A percentile compares a stretch with the other conserved stretches of the same genome.
Conservation (phyloP, 768 basidiomycete genomes). For the Lentinula detonsa region DNA sequence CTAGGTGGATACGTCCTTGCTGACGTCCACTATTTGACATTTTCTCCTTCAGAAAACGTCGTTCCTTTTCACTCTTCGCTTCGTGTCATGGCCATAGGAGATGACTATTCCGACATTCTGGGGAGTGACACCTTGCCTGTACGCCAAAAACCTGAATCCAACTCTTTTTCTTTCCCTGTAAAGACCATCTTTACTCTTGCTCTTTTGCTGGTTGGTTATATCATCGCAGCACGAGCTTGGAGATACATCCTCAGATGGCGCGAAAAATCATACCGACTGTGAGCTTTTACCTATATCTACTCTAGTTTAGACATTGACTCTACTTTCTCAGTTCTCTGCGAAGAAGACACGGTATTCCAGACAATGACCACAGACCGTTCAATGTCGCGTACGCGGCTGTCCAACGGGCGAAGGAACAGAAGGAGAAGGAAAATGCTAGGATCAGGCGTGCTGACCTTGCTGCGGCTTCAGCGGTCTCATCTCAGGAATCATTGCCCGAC, state of each 20-base stretch:
- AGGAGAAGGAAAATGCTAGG: conserved; percentile 35
- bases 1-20: too few relatives aligned
- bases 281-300: conserved; percentile 16
- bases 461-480: conserved; percentile 20
- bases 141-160: conserved; percentile 22
- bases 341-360: conserved; percentile 77
- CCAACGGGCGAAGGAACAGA: conserved; percentile 47
- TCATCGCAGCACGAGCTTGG: conserved; percentile 33
- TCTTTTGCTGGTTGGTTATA: conserved; percentile 31
- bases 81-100: conserved; percentile 42
- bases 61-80: conserved; percentile 11
- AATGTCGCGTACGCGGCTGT: conserved; percentile 83
- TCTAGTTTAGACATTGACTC: neutral
- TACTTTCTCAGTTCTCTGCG: conserved; percentile 53
- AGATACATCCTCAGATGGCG: conserved; percentile 48
- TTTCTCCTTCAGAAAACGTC: conserved; percentile 13
- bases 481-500: conserved; percentile 30
- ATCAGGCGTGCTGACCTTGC: conserved; percentile 19
- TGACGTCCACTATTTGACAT: neutral
- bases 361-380: conserved; percentile 77
- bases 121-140: conserved; percentile 46
- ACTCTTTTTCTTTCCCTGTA: conserved; percentile 32
- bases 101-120: conserved; percentile 68
- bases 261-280: conserved; percentile 65
- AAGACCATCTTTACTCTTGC: conserved; percentile 29